Percentiles rank a stretch among this genome's conserved stretches.
Evolutionary conservation across 176 grass and related monocot genomes (phyloP).

Genomic region (Zizania latifolia): DNA sequence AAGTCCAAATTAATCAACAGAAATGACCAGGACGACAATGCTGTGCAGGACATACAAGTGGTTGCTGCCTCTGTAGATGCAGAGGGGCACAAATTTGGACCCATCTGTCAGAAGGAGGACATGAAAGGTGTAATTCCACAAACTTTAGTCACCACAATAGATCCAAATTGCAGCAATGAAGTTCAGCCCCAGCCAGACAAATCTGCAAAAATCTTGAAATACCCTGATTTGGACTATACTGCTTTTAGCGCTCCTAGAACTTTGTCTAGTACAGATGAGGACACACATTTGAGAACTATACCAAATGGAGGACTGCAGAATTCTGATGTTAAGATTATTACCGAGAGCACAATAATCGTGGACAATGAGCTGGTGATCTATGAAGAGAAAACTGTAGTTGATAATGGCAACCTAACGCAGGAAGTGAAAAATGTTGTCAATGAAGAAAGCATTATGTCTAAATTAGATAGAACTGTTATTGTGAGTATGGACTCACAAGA

Average conservation of each 20-base stretch:
- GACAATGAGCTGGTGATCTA: conserved; percentile 53
- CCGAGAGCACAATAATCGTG: conserved; percentile 45
- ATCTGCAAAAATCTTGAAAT: conserved; percentile 28
- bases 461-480: neutral
- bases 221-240: conserved; percentile 30
- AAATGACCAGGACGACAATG: conserved; percentile 37
- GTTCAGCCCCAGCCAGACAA: conserved; percentile 24
- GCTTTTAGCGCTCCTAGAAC: conserved; percentile 28
- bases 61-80: conserved; percentile 42
- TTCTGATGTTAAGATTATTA: conserved; percentile 53
- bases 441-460: conserved; percentile 41
- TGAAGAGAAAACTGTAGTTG: conserved; percentile 93
- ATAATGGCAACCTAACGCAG: conserved; percentile 41
- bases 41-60: conserved; percentile 69
- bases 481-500: conserved; percentile 22
- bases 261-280: conserved; percentile 21
- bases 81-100: conserved; percentile 35
- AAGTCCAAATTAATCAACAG: conserved; percentile 22
- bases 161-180: conserved; percentile 38
- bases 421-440: conserved; percentile 61
- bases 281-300: conserved; percentile 20
- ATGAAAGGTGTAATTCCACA: conserved; percentile 60
- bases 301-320: conserved; percentile 27
- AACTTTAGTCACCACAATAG: conserved; percentile 43
- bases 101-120: conserved; percentile 52